Conservation (phyloP, 306 rosid genomes). For the Styphnolobium japonicum region DNA sequence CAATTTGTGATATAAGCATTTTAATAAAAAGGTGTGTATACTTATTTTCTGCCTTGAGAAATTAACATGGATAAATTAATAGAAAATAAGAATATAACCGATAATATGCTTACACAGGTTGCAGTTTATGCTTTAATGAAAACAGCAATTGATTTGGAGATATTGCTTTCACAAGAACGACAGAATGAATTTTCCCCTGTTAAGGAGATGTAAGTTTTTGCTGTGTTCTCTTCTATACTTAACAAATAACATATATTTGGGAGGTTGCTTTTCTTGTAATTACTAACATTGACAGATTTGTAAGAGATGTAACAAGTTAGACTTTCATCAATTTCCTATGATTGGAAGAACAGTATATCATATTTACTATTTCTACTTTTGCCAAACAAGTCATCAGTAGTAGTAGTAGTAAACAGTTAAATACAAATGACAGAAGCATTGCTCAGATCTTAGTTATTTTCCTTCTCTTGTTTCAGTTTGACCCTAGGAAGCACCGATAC, state of each 20-base stretch:
- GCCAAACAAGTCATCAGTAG: background rate
- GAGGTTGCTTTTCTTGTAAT: background rate
- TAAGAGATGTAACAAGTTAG: background rate
- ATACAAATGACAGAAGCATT: slow-evolving; percentile 5
- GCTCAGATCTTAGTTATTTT: slow-evolving; percentile 21
- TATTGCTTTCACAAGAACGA: slow-evolving; percentile 59
- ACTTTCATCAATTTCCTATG: background rate
- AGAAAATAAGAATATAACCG: slow-evolving; percentile 6
- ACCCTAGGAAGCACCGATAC: too few relatives aligned
- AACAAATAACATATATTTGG: background rate
- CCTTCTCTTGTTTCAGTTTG: slow-evolving; percentile 49
- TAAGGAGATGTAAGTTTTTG: slow-evolving; percentile 53
- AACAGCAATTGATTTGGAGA: slow-evolving; percentile 64
- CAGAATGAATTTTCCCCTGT: slow-evolving; percentile 49
- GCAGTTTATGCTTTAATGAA: slow-evolving; percentile 62
- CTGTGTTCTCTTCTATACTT: background rate
- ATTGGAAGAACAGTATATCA: background rate
- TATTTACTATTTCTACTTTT: slow-evolving; percentile 11
- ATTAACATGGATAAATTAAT: slow-evolving; percentile 10
- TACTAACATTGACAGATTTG: background rate
- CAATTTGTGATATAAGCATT: background rate
- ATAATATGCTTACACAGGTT: slow-evolving; percentile 43
- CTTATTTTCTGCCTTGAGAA: slow-evolving; percentile 6
- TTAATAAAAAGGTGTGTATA: background rate
- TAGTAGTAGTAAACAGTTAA: background rate